A percentile compares a stretch with the other conserved stretches of the same genome.
These are phyloP conservation scores for Magnusiomyces magnusii DNA, from an alignment of 1,139 yeast genomes.

Conservation along the genomic window DNA sequence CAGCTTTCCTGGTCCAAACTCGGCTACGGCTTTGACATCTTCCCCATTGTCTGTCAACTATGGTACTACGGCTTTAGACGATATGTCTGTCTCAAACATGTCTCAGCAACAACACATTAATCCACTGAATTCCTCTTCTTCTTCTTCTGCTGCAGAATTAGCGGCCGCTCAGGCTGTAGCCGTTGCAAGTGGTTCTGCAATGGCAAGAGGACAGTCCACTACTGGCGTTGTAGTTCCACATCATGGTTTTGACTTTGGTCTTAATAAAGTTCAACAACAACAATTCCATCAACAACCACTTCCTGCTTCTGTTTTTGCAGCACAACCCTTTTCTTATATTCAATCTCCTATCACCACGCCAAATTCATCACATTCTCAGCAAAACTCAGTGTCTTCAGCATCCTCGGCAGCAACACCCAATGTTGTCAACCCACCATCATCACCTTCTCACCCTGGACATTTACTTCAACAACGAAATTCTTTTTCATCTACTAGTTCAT, in stretches of 20 bases:
- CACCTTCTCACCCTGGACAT: neutral
- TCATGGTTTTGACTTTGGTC: neutral
- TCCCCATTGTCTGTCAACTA: neutral
- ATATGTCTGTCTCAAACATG: neutral
- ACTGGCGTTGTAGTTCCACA: neutral
- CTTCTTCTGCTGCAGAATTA: neutral
- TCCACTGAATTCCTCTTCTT: neutral
- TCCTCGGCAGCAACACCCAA: neutral
- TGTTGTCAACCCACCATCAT: neutral
- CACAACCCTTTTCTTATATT: neutral
- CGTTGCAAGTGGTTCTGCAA: neutral
- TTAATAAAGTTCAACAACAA: neutral
- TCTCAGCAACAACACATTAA: neutral
- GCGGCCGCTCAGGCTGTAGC: neutral
- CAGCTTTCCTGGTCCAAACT: neutral
- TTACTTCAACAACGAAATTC: neutral
- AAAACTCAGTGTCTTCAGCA: neutral
- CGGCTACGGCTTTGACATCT: neutral
- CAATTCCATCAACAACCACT: neutral
- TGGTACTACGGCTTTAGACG: neutral
- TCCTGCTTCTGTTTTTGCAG: neutral
- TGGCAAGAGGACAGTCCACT: neutral
- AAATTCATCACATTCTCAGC: neutral
- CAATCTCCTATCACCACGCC: neutral
- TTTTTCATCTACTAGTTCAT: neutral